Evolutionary conservation across 139 green algal genomes (phyloP).

Genomic region (Volvox africanus): DNA sequence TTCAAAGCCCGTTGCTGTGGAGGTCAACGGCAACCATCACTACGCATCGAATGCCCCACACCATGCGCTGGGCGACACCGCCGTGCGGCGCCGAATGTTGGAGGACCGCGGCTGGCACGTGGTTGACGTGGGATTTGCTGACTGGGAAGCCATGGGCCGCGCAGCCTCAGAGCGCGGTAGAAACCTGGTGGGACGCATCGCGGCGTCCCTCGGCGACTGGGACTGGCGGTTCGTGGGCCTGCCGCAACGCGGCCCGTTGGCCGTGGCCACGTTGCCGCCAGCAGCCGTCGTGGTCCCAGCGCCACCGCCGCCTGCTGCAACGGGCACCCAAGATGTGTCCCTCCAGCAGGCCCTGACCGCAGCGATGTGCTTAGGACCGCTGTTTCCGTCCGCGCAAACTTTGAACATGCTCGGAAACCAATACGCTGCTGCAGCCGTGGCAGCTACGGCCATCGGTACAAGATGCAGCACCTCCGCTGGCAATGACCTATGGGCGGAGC

Average conservation of each 20-base stretch:
- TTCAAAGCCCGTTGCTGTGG: slow-evolving; percentile 52
- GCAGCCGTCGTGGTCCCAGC: background rate
- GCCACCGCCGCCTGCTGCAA: background rate
- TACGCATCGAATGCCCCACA: slow-evolving; percentile 57
- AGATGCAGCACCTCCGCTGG: background rate
- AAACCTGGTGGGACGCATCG: slow-evolving; percentile 34
- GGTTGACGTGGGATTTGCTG: slow-evolving; percentile 51
- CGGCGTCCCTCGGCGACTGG: background rate
- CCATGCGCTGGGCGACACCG: slow-evolving; percentile 48
- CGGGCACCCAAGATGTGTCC: background rate
- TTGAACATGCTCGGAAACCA: background rate
- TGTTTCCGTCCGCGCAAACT: background rate
- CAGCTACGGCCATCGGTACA: background rate
- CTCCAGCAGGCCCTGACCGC: background rate
- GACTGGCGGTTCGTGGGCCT: slow-evolving; percentile 45
- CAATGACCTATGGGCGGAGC: background rate
- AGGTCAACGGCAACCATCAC: slow-evolving; percentile 66
- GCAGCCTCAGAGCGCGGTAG: background rate
- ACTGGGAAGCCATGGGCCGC: slow-evolving; percentile 52
- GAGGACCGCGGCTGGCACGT: slow-evolving; percentile 62
- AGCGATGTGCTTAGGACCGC: slow-evolving; percentile 20
- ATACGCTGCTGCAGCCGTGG: background rate
- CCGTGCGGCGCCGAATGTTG: slow-evolving; percentile 52
- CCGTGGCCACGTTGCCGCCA: background rate
- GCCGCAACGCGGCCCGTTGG: background rate